phyloP scores from a whole-genome alignment of 169 alveolate genomes.

The Eimeria sp. region DNA sequence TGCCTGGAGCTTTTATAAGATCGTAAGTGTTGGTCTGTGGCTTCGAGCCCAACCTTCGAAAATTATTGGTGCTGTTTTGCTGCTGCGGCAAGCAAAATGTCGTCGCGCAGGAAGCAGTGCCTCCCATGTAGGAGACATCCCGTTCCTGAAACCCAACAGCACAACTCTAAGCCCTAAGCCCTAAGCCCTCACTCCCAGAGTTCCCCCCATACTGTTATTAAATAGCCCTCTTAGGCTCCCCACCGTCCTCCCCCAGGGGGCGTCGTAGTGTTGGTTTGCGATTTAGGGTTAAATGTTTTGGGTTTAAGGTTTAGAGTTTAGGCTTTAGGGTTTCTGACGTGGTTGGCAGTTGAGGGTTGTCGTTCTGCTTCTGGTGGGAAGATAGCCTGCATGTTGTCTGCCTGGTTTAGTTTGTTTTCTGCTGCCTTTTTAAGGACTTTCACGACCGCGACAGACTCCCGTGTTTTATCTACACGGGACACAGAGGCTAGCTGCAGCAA shows the following conservation, averaged over 20 bases:
- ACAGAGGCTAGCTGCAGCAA: constrained; percentile 28
- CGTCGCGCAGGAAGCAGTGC: neutral
- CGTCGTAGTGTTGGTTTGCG: too few species aligned
- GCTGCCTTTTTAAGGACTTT: neutral
- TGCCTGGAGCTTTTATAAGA: constrained; percentile 14
- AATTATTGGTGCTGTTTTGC: neutral
- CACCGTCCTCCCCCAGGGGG: too few species aligned
- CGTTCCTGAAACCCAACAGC: neutral
- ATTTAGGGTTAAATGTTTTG: neutral
- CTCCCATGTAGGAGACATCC: neutral
- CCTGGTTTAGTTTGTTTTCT: neutral
- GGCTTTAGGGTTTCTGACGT: neutral
- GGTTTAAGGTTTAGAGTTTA: neutral
- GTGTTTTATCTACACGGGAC: neutral
- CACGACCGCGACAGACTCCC: neutral
- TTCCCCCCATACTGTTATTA: neutral
- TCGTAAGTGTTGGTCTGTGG: constrained; percentile 48
- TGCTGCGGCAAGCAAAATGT: neutral
- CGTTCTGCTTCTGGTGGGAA: neutral
- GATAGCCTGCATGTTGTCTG: neutral
- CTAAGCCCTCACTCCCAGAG: too few species aligned
- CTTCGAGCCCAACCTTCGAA: neutral
- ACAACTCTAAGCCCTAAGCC: too few species aligned
- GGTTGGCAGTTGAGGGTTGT: neutral
- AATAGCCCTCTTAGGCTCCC: neutral